Evolutionary conservation across 306 rosid species (phyloP).

Genomic region (Cicer judaicum): DNA sequence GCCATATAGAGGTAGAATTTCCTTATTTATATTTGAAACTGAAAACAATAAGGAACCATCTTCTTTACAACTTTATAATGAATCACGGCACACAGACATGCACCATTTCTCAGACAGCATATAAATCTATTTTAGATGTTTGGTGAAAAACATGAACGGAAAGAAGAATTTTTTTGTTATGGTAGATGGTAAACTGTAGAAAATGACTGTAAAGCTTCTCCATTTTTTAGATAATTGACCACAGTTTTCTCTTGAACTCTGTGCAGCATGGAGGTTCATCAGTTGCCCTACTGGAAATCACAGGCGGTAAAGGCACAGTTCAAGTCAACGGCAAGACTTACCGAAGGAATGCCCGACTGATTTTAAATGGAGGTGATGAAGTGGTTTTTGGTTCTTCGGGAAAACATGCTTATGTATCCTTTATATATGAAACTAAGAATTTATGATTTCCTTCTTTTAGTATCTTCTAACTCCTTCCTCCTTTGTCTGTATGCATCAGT

Average conservation of each 20-base stretch:
- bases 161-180: conserved; percentile 29
- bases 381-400: conserved; percentile 73
- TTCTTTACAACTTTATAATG: conserved; percentile 22
- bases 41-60: conserved; percentile 11
- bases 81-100: background rate
- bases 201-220: conserved; percentile 32
- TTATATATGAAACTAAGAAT: conserved; percentile 30
- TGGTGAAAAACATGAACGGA: conserved; percentile 3
- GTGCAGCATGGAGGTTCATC: conserved; percentile 73
- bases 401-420: conserved; percentile 95
- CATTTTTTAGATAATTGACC: conserved; percentile 32
- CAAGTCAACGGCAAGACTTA: conserved; percentile 72
- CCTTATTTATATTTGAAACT: conserved; percentile 28
- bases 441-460: conserved; percentile 12
- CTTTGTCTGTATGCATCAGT: conserved; percentile 13
- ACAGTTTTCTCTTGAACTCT: conserved; percentile 45
- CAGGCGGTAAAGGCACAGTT: conserved; percentile 75
- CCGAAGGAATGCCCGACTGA: conserved; percentile 56
- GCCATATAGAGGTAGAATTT: conserved; percentile 69
- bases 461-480: conserved; percentile 3
- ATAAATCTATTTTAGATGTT: conserved; percentile 1
- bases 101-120: background rate
- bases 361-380: conserved; percentile 86
- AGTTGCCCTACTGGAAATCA: conserved; percentile 75
- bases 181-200: conserved; percentile 6